These are phyloP conservation scores for Xerocomus cyaneibrunnescens DNA, from an alignment of 1,284 basidiomycete genomes.

Conservation along the genomic window DNA sequence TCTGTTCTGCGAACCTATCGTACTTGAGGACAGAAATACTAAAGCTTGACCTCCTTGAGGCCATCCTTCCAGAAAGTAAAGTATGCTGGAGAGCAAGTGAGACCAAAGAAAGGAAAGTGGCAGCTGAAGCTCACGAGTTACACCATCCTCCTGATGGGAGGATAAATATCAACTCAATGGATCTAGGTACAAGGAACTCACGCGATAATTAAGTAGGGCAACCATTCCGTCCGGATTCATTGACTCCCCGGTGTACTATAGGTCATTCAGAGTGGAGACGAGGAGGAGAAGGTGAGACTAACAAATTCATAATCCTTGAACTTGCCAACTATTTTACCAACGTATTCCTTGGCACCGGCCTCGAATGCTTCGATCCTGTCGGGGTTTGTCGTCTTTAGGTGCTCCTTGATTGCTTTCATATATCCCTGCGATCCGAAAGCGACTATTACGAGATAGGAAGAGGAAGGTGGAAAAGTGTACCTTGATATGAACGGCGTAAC, in stretches of 20 bases:
- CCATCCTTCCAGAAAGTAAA: slow-evolving; percentile 95
- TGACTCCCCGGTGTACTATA: slow-evolving; percentile 80
- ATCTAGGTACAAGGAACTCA: slow-evolving; percentile 33
- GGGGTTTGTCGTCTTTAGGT: slow-evolving; percentile 60
- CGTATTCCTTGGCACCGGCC: slow-evolving; percentile 73
- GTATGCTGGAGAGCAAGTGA: slow-evolving; percentile 59
- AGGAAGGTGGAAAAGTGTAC: slow-evolving; percentile 35
- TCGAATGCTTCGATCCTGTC: slow-evolving; percentile 82
- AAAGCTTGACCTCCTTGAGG: slow-evolving; percentile 74
- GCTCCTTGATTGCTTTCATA: slow-evolving; percentile 78
- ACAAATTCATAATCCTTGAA: slow-evolving; percentile 93
- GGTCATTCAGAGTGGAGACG: slow-evolving; percentile 13
- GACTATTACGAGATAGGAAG: slow-evolving; percentile 9
- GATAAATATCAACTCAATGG: slow-evolving; percentile 9
- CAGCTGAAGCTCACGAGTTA: slow-evolving; percentile 60
- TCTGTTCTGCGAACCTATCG: slow-evolving; percentile 15
- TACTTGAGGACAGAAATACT: slow-evolving; percentile 12
- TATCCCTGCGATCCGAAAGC: slow-evolving; percentile 52
- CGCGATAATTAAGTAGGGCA: slow-evolving; percentile 83
- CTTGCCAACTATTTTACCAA: slow-evolving; percentile 88
- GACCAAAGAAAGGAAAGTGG: slow-evolving; percentile 1
- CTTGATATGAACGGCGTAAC: slow-evolving; percentile 86
- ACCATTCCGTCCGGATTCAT: slow-evolving; percentile 92
- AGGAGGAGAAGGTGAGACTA: slow-evolving; percentile 25
- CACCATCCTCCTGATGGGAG: slow-evolving; percentile 57